Conservation (phyloP, 2,329 filamentous ascomycete species). For the Ceratocystis colombiana region DNA sequence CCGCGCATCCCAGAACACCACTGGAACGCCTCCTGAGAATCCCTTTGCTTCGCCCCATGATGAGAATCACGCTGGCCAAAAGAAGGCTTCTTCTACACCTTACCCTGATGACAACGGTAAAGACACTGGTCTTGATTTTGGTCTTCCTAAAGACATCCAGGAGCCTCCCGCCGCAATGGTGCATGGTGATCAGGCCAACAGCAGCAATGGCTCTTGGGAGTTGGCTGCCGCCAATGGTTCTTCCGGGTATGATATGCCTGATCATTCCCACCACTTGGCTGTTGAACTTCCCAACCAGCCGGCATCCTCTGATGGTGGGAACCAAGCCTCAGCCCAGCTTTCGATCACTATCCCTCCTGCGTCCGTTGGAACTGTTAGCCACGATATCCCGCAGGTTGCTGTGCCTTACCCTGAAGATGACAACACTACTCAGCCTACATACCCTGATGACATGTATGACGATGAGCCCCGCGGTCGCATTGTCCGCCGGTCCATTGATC, state of each 20-base stretch:
- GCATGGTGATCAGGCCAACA: slow-evolving; percentile 30
- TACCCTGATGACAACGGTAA: slow-evolving; percentile 32
- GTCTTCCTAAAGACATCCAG: slow-evolving; percentile 31
- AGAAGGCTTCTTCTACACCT: slow-evolving; percentile 24
- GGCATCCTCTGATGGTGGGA: neutral
- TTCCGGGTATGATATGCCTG: slow-evolving; percentile 24
- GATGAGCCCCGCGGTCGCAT: slow-evolving; percentile 35
- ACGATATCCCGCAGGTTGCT: slow-evolving; percentile 25
- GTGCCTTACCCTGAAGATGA: slow-evolving; percentile 25
- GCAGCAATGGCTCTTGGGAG: slow-evolving; percentile 24
- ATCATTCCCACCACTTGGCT: slow-evolving; percentile 18
- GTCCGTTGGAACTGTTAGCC: slow-evolving; percentile 2
- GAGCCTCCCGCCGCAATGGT: slow-evolving; percentile 33
- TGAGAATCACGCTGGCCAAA: slow-evolving; percentile 11
- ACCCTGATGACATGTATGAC: slow-evolving; percentile 25
- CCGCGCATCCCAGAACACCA: slow-evolving; percentile 11
- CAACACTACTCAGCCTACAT: slow-evolving; percentile 26
- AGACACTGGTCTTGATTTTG: slow-evolving; percentile 25
- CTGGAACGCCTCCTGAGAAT: slow-evolving; percentile 17
- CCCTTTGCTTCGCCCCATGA: slow-evolving; percentile 24
- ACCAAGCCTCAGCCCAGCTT: slow-evolving; percentile 16
- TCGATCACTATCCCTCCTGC: slow-evolving; percentile 18
- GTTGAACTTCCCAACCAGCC: slow-evolving; percentile 18
- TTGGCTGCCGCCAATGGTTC: slow-evolving; percentile 19
- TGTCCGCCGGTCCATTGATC: slow-evolving; percentile 29